Base-by-base conservation (phyloP, 1,284 basidiomycete species). In the Puccinia polysora region DNA sequence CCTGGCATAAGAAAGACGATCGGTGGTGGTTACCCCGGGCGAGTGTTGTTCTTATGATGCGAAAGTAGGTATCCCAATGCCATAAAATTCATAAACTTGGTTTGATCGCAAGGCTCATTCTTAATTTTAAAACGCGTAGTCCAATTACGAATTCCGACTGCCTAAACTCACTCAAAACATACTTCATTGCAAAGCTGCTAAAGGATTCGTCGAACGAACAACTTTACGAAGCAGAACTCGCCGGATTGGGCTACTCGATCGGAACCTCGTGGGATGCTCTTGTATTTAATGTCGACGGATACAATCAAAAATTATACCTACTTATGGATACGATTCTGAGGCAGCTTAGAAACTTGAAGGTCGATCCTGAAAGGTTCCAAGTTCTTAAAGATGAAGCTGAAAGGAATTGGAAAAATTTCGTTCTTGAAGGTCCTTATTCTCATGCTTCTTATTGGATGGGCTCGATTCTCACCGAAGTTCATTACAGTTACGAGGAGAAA, bases 1-100 rank as follows among this genome's bases (percentile, higher is more conserved):
- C 96, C 12, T 97, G 93, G 93, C 86, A 93, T 81, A 97, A 97
- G 83, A 92, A 92, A 78, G 94, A 97, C 78, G 93, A 97, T 80
- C 85, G 84, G 74, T 97, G 94, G 82, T 95, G 91, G 89, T 86
- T 94, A 4, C 94, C 94, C 0, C 90, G 90, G 78, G 90, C 90
- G 1, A 83, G 85, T 73, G 84, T 87, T n/a, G 80, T 86, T 70
- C 82, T 91, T 63, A 85, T 89, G 75, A 82, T 91, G 53, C 83
- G 87, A 76, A 89, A 85, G 88, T 88, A 76, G 56, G 79, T 77
- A 58, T 30, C 12, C 36, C 38, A n/a, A n/a, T n/a, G n/a, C 34
- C 14, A 34, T 23, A 77, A 63, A 30, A 23, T 69, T 40, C n/a
- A 50, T 56, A 25, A 15, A 45, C 32, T 32, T 30, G 34, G 23